Conservation (phyloP, 148 eudicot genomes). For the Heliosperma pusillum region DNA sequence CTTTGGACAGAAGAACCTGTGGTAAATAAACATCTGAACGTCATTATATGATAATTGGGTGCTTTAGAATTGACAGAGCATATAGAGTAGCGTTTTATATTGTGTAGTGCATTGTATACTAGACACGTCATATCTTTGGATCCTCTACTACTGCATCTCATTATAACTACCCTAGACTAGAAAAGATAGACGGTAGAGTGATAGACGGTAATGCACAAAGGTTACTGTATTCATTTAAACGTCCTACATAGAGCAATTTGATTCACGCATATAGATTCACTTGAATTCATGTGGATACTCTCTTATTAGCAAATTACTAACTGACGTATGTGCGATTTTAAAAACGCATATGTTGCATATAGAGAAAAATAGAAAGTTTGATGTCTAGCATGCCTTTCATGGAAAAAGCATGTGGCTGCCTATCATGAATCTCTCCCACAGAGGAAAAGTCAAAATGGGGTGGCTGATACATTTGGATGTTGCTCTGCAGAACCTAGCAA, state of each 20-base stretch:
- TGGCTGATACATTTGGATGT: not conserved
- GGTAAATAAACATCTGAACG: conserved; percentile 1
- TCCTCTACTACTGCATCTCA: not conserved
- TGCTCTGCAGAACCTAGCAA: conserved; percentile 10
- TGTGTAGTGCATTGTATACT: not conserved
- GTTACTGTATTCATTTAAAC: not conserved
- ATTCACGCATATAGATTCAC: not conserved
- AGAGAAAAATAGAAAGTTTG: not conserved
- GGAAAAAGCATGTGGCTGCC: too few relatives aligned
- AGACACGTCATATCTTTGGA: not conserved
- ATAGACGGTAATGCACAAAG: not conserved
- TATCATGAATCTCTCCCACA: not conserved
- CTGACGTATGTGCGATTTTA: not conserved
- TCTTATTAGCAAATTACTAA: not conserved
- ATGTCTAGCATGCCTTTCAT: conserved; percentile 2
- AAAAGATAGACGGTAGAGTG: not conserved
- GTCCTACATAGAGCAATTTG: not conserved
- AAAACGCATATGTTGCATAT: not conserved
- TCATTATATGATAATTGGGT: not conserved
- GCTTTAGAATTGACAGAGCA: not conserved
- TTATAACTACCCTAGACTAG: not conserved
- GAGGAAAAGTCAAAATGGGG: not conserved
- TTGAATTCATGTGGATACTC: not conserved
- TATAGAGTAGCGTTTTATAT: not conserved
- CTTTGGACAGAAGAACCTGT: not conserved